Conservation (phyloP, 2,329 filamentous ascomycete genomes). For the Akanthomyces uredinophilus region DNA sequence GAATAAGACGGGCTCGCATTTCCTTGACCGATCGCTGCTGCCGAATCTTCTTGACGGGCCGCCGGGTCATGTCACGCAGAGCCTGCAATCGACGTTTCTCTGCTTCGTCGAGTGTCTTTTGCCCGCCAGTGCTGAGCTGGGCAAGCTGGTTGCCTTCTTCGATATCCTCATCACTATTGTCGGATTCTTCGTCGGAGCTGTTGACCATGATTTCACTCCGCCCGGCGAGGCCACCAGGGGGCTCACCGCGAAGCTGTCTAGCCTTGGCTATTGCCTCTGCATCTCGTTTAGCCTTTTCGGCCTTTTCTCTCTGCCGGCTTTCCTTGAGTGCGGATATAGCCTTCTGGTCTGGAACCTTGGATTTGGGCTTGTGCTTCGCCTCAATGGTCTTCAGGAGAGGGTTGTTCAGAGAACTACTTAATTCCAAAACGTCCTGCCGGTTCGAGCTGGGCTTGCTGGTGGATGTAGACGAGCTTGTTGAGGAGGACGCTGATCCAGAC, state of each 20-base stretch:
- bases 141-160: slow-evolving; percentile 44
- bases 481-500: slow-evolving; percentile 32
- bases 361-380: slow-evolving; percentile 25
- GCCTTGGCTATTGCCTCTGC: slow-evolving; percentile 66
- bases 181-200: slow-evolving; percentile 70
- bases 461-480: slow-evolving; percentile 16
- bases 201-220: slow-evolving; percentile 90
- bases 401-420: slow-evolving; percentile 43
- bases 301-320: slow-evolving; percentile 68
- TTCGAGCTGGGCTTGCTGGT: slow-evolving; percentile 30
- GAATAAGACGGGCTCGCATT: slow-evolving; percentile 86
- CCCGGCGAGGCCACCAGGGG: slow-evolving; percentile 59
- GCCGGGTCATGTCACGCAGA: slow-evolving; percentile 53
- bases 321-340: slow-evolving; percentile 53
- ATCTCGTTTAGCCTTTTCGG: slow-evolving; percentile 68
- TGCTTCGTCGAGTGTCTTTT: slow-evolving; percentile 45
- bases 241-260: slow-evolving; percentile 40
- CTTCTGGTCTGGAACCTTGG: slow-evolving; percentile 30
- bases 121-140: slow-evolving; percentile 43
- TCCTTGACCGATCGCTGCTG: slow-evolving; percentile 81
- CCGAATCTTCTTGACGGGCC: slow-evolving; percentile 79
- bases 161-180: slow-evolving; percentile 63
- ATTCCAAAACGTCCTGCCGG: slow-evolving; percentile 42
- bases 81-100: slow-evolving; percentile 41
- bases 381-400: slow-evolving; percentile 43